A percentile compares a stretch with the other conserved stretches of the same genome.
phyloP scores from a whole-genome alignment of 768 basidiomycete genomes.

The Panellus pusillus region DNA sequence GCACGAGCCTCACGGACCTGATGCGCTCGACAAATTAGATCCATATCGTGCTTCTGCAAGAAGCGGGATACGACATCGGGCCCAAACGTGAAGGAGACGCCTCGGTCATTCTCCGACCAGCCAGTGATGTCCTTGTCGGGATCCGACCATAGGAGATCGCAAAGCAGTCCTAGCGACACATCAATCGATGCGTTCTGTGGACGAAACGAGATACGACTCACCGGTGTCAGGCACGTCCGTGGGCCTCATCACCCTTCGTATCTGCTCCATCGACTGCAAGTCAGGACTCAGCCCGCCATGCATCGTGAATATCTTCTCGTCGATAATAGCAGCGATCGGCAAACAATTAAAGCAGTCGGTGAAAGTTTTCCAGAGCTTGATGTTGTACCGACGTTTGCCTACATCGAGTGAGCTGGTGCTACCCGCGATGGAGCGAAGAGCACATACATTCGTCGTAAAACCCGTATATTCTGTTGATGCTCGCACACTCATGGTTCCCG shows the following conservation, averaged over 20 bases:
- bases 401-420: slow-evolving; percentile 4
- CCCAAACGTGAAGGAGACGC: slow-evolving; percentile 98
- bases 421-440: background rate
- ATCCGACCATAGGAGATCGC: slow-evolving; percentile 98
- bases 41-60: slow-evolving; percentile 99
- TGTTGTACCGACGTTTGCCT: slow-evolving; percentile 99
- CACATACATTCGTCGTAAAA: slow-evolving; percentile 97
- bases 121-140: slow-evolving; percentile 99
- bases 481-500: slow-evolving; percentile 99
- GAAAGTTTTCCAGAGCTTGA: slow-evolving; percentile 99
- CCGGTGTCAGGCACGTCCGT: slow-evolving; percentile 99
- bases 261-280: slow-evolving; percentile 99
- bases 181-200: slow-evolving; percentile 1
- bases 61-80: slow-evolving; percentile 98
- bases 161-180: slow-evolving; percentile 69
- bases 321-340: slow-evolving; percentile 98
- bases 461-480: slow-evolving; percentile 99
- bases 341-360: slow-evolving; percentile 99
- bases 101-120: slow-evolving; percentile 99
- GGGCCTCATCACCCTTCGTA: slow-evolving; percentile 97
- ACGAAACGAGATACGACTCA: slow-evolving; percentile 34
- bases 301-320: slow-evolving; percentile 99
- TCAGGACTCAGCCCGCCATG: slow-evolving; percentile 97
- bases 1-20: slow-evolving; percentile 57
- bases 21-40: slow-evolving; percentile 97